Evolutionary conservation across 2,329 filamentous ascomycete genomes (phyloP).

Genomic region (Hymenoscyphus scutula): DNA sequence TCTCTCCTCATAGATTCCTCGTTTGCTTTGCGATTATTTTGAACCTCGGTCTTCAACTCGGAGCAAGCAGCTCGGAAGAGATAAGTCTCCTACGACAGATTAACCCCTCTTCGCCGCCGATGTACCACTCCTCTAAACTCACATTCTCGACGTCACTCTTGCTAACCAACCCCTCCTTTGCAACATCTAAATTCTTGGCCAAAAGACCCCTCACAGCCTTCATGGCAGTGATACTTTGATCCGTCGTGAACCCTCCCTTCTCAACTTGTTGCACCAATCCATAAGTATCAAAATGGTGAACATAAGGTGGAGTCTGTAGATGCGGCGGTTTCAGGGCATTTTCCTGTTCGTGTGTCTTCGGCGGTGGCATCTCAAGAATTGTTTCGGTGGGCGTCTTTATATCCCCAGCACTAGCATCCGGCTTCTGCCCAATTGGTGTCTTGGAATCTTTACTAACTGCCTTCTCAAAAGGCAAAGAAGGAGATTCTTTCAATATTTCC

Average conservation of each 20-base stretch:
- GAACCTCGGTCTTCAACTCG: slow-evolving; percentile 84
- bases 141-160: slow-evolving; percentile 91
- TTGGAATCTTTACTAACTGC: slow-evolving; percentile 7
- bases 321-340: slow-evolving; percentile 58
- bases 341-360: slow-evolving; percentile 38
- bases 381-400: slow-evolving; percentile 46
- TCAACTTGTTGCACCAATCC: slow-evolving; percentile 79
- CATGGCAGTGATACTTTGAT: slow-evolving; percentile 83
- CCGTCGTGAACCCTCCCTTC: slow-evolving; percentile 65
- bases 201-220: slow-evolving; percentile 81
- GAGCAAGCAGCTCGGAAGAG: slow-evolving; percentile 92
- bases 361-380: slow-evolving; percentile 47
- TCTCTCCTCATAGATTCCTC: slow-evolving; percentile 82
- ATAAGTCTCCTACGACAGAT: slow-evolving; percentile 65
- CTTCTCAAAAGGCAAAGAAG: background rate
- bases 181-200: slow-evolving; percentile 75
- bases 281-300: slow-evolving; percentile 97
- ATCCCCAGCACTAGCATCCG: slow-evolving; percentile 36
- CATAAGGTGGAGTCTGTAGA: slow-evolving; percentile 71
- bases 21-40: slow-evolving; percentile 70
- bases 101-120: background rate
- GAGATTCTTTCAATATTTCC: slow-evolving; percentile 1
- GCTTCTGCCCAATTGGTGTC: slow-evolving; percentile 25
- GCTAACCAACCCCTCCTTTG: slow-evolving; percentile 75
- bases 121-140: slow-evolving; percentile 3